Conservation (phyloP, 371 early-diverging fungal species). For the Rhizopus microsporus region DNA sequence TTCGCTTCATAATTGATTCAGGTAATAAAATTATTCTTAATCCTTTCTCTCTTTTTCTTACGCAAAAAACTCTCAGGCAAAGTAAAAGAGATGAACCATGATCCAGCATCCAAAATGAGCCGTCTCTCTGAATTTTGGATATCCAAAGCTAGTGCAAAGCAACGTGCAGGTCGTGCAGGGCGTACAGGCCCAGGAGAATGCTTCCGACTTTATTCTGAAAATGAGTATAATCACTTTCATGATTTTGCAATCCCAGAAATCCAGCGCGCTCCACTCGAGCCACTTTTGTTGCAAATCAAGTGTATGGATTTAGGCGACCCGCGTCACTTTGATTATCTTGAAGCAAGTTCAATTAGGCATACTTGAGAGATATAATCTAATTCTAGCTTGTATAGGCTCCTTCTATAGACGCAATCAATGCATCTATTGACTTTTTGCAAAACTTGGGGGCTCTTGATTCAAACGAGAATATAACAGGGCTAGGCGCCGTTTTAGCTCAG, state of each 20-base stretch:
- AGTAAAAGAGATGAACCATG: constrained; percentile 69
- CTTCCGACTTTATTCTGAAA: constrained; percentile 95
- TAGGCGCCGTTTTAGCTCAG: constrained; percentile 82
- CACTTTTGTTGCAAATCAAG: constrained; percentile 77
- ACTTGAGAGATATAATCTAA: constrained; percentile 32
- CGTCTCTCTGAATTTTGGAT: constrained; percentile 82
- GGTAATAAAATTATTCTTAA: constrained; percentile 58
- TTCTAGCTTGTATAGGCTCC: constrained; percentile 42
- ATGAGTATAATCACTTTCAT: constrained; percentile 90
- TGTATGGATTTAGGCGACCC: constrained; percentile 60
- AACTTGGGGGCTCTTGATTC: constrained; percentile 60
- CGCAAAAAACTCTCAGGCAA: constrained; percentile 35
- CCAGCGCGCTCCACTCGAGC: constrained; percentile 84
- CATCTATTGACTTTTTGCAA: constrained; percentile 61
- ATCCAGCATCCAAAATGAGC: constrained; percentile 55
- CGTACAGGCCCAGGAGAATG: constrained; percentile 97
- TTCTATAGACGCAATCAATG: constrained; percentile 58
- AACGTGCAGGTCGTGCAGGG: constrained; percentile 99
- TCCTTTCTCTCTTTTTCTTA: constrained; percentile 25
- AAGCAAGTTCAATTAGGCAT: constrained; percentile 34
- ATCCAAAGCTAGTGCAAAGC: constrained; percentile 93
- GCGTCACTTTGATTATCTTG: constrained; percentile 56
- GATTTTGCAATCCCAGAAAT: constrained; percentile 93
- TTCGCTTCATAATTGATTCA: constrained; percentile 96
- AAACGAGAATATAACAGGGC: constrained; percentile 68